phyloP scores from a whole-genome alignment of 2,329 filamentous ascomycete genomes.

The Alternaria gansuensis region DNA sequence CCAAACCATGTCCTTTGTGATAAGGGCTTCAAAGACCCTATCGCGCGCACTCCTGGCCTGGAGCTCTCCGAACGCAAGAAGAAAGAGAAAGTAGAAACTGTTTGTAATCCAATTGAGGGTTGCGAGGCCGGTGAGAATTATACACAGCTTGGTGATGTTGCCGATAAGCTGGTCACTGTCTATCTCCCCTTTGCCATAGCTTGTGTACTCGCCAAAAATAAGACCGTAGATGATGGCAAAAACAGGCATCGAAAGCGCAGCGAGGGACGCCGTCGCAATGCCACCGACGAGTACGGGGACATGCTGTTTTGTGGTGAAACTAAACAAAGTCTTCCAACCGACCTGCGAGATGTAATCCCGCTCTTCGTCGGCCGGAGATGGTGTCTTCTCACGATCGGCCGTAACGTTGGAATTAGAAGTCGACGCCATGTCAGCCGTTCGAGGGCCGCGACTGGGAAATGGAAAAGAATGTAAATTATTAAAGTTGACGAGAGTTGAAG shows the following conservation, averaged over 20 bases:
- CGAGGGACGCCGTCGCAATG: slow-evolving; percentile 64
- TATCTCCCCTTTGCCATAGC: slow-evolving; percentile 67
- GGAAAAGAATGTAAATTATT: background rate
- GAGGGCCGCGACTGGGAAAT: background rate
- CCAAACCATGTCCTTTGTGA: slow-evolving; percentile 81
- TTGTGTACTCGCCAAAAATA: slow-evolving; percentile 75
- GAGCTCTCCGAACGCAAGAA: slow-evolving; percentile 81
- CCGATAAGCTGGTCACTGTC: slow-evolving; percentile 62
- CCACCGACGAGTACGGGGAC: slow-evolving; percentile 64
- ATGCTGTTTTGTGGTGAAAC: slow-evolving; percentile 73
- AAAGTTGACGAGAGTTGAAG: slow-evolving; percentile 10
- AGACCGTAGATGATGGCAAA: slow-evolving; percentile 76
- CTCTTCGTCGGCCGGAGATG: slow-evolving; percentile 30
- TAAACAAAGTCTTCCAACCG: slow-evolving; percentile 70
- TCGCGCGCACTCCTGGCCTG: slow-evolving; percentile 74
- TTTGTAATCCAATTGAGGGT: slow-evolving; percentile 72
- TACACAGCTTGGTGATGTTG: slow-evolving; percentile 67
- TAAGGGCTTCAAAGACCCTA: slow-evolving; percentile 71
- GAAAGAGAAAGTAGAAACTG: slow-evolving; percentile 71
- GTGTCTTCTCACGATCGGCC: slow-evolving; percentile 26
- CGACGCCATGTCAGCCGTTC: slow-evolving; percentile 26
- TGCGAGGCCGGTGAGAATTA: slow-evolving; percentile 71
- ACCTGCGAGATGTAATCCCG: slow-evolving; percentile 30
- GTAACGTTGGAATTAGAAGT: slow-evolving; percentile 21
- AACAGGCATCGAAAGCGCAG: slow-evolving; percentile 70